Evolutionary conservation across 2,329 filamentous ascomycete genomes (phyloP).

Genomic region (Monascus ruber): DNA sequence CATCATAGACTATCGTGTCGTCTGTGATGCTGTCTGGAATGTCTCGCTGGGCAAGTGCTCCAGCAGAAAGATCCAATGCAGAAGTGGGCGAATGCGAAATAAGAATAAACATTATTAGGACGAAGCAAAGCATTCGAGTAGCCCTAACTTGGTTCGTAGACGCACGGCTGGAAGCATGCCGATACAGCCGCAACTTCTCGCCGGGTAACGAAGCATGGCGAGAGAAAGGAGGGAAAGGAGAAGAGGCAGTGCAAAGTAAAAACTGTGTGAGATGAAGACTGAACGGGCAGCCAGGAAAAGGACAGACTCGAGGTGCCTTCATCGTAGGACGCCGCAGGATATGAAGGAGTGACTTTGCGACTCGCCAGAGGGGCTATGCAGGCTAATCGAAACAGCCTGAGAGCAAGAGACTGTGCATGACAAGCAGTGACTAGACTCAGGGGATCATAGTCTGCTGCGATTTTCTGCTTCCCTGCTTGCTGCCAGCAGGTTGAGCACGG

Average conservation of each 20-base stretch:
- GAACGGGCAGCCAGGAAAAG: no score
- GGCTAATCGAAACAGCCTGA: no score
- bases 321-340: no score
- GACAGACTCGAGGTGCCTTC: no score
- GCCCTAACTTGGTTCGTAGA: background rate
- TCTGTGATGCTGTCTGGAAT: conserved; percentile 1
- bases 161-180: background rate
- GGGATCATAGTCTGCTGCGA: no score
- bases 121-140: conserved; percentile 11
- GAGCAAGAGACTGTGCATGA: no score
- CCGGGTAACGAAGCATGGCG: no score
- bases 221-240: background rate
- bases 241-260: background rate
- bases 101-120: conserved; percentile 14
- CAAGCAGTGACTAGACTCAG: no score
- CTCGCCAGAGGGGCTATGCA: no score
- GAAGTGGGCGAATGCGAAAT: conserved; percentile 7
- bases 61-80: conserved; percentile 5
- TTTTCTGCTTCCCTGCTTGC: no score
- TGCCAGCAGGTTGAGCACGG: no score
- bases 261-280: background rate
- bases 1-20: background rate
- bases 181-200: background rate
- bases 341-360: no score
- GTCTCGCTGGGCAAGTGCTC: background rate